phyloP scores from a whole-genome alignment of 768 basidiomycete species.

The Termitomyces sp. region DNA sequence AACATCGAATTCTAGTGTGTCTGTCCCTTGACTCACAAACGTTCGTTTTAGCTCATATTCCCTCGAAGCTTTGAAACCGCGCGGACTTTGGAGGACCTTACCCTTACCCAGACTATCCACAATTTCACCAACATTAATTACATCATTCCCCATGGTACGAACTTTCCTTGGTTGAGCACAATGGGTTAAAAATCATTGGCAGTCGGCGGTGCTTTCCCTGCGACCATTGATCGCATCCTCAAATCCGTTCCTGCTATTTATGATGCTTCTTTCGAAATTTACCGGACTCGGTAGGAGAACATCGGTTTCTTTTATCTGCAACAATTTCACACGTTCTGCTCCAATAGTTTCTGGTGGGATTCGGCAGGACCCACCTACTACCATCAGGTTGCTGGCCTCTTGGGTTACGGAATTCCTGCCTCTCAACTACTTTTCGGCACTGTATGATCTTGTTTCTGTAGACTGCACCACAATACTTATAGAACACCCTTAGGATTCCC shows the following conservation, averaged over 20 bases:
- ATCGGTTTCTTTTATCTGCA: not conserved
- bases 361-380: conserved; percentile 31
- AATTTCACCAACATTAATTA: conserved; percentile 29
- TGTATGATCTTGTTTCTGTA: conserved; percentile 13
- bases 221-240: conserved; percentile 27
- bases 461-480: not conserved
- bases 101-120: conserved; percentile 21
- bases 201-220: conserved; percentile 30
- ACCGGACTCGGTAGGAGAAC: conserved; percentile 19
- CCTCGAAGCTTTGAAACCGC: conserved; percentile 23
- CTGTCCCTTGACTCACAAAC: not conserved
- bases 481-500: conserved; percentile 19
- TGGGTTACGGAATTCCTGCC: conserved; percentile 25
- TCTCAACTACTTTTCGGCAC: conserved; percentile 28
- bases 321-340: not conserved
- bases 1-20: conserved; percentile 29
- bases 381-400: conserved; percentile 26
- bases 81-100: conserved; percentile 26
- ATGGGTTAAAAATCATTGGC: not conserved
- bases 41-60: not conserved
- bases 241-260: conserved; percentile 25
- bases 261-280: conserved; percentile 26
- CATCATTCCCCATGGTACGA: conserved; percentile 27
- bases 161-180: not conserved
- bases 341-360: conserved; percentile 29